Base-by-base conservation (phyloP, 208 protist genomes). In the Plasmodiophora brassicae region DNA sequence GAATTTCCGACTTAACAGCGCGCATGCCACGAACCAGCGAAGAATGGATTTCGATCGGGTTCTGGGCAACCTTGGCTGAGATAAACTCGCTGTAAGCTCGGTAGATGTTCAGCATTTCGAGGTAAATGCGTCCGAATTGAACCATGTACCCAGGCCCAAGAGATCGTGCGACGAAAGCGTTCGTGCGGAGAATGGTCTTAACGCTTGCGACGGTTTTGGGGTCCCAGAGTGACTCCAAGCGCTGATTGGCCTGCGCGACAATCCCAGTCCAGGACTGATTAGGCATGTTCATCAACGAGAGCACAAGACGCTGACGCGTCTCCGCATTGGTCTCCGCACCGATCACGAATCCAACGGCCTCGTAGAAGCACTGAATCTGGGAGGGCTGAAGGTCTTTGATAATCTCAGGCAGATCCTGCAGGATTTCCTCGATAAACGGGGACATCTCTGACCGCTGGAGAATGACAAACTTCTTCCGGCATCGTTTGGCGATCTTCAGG, bases 401-500 rank as follows among this genome's bases (percentile, higher is more conserved):
- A 39, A 97, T 96, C 8, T 84, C 71, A 0, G 88, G 90, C 90
- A 98, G 95, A 0, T 93, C 91, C 38, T 91, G 86, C 0, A 98
- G 92, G 25, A 99, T 93, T 86, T 97, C 94, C 39, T 97, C 92
- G 5, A 99, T 95, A 72, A 99, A 97, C 83, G 86, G 84, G 53
- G 44, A 65, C 65, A 88, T 28, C 71, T 98, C 95, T 20, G 88
- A 92, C 0, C 91, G 28, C 87, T 95, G 88, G 22, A 90, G 45
- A 85, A 87, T 45, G 0, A 96, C 96, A 96, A 98, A 98, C 57
- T 92, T 92, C 14, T 91, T 88, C 41, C 93, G 92, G 65, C 98
- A 98, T 86, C 97, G 95, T 45, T 97, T 92, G 20, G 96, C 93
- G 71, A 99, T 97, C 92, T 99, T 99, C 60, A 99, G 92, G 87